Evolutionary conservation across 129 eudicot species (phyloP), one percentile per base, ranked within the genome.

Genomic region (Tanacetum coccineum): DNA sequence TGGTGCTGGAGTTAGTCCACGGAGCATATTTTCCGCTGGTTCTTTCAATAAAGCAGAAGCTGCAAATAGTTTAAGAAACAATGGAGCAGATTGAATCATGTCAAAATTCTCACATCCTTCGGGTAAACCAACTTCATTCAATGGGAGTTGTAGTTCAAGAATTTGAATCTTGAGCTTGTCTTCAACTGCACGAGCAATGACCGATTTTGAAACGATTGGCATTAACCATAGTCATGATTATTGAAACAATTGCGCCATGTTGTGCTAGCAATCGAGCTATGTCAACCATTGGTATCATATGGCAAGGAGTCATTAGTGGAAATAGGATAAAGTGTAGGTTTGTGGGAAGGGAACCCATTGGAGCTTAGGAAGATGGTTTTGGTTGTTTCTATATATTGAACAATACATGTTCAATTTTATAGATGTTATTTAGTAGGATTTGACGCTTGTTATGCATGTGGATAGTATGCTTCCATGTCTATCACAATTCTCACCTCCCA

Each of bases 231-330:
- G 87, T 79, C 1, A 73, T 76, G 60, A 83, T 13, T 9, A 83
- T 64, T 39, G 84, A 68, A 1, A 76, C 67, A 0, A 32, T 50
- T 2, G n/a, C n/a, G n/a, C n/a, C n/a, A n/a, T n/a, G n/a, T n/a
- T 53, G 66, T 12, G 84, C 88, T 30, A 83, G 70, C 53, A 81
- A 45, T 15, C 66, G 58, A 21, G 85, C 88, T 68, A 83, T 76
- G 62, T 80, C 82, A 6, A 80, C 63, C 75, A 80, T 76, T 17
- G 88, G 84, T 20, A 80, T 74, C 66, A 70, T 76, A 55, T 83
- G 85, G 55, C 88, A 80, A 14, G 71, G 85, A 17, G 70, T 13
- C 75, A 77, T 73, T 8, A 76, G 59, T 0, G 85, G 88, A 44
- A 83, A 54, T 56, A 83, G 59, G 46, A 79, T 66, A 40, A 78